Evolutionary conservation across 768 basidiomycete species (phyloP).

Genomic region (Exidia glandulosa): DNA sequence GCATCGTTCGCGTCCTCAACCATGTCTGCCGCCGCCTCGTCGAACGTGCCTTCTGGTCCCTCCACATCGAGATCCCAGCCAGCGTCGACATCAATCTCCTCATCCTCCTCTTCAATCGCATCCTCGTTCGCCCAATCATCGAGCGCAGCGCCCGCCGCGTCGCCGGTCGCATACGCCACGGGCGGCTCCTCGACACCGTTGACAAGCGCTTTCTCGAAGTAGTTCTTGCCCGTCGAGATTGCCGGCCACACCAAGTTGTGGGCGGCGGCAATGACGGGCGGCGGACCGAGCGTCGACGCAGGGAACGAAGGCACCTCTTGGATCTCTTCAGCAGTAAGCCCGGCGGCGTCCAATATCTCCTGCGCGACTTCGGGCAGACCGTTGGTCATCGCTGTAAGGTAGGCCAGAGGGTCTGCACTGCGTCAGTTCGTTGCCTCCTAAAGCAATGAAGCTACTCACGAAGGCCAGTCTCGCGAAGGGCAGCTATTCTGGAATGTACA

Average conservation of each 20-base stretch:
- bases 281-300: constrained; percentile 61
- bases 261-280: constrained; percentile 66
- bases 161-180: constrained; percentile 56
- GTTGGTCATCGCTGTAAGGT: constrained; percentile 93
- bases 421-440: not conserved
- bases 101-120: constrained; percentile 57
- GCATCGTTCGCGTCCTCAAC: constrained; percentile 36
- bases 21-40: constrained; percentile 44
- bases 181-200: constrained; percentile 63
- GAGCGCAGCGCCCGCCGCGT: constrained; percentile 40
- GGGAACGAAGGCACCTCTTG: constrained; percentile 69
- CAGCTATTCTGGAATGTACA: constrained; percentile 69
- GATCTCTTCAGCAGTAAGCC: constrained; percentile 78
- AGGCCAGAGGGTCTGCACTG: constrained; percentile 80
- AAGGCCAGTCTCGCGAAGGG: constrained; percentile 85
- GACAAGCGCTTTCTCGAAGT: constrained; percentile 88
- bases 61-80: constrained; percentile 74
- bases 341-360: constrained; percentile 84
- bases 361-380: constrained; percentile 80
- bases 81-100: constrained; percentile 54
- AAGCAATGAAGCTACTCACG: constrained; percentile 39
- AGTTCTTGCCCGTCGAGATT: constrained; percentile 70
- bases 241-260: constrained; percentile 77
- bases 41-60: constrained; percentile 43
- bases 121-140: constrained; percentile 57